Evolutionary conservation across 768 basidiomycete genomes (phyloP), one percentile per base, ranked within the genome.

Genomic region (Termitomyces sp.): DNA sequence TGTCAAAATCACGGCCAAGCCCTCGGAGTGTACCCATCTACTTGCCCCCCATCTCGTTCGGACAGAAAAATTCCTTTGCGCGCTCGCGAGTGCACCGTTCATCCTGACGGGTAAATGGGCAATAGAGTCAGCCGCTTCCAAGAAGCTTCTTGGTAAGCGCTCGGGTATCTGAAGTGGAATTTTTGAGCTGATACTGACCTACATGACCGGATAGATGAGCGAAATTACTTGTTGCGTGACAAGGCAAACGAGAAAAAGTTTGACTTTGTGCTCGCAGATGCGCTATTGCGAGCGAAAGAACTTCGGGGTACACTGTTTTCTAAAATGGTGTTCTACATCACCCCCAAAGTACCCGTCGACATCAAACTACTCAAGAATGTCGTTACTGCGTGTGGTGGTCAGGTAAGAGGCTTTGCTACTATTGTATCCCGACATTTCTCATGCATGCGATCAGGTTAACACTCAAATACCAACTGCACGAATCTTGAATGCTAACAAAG

Each of bases 51-150:
- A 76, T 25, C 74, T 95, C 23, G 83, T 86, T 5, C 81, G 94
- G 5, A 96, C 94, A 1, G 89, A 94, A 64, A 97, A 96, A 67
- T 89, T 96, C 65, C 75, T 97, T 0, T 85, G 84, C 60, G 91
- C 90, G 0, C 72, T 96, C 60, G 76, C 88, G 0, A 69, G 68
- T 0, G 82, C 79, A 0, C 86, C 89, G 0, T 76, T 74, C 56
- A 74, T 95, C 44, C 70, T 97, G 20, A 80, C 76, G 3, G 76
- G 78, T 50, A 72, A 80, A 32, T 97, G 94, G 94, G 79, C 88
- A 5, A 73, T 67, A 5, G 78, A 79, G 0, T 88, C 82, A 11
- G 78, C 81, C 3, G 75, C 74, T 29, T 76, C 76, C 7, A 81
- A 79, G 40, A 73, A 71, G 35, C 70, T 94, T 5, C 73, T 93